Evolutionary conservation across 345 rosid genomes (phyloP).

Genomic region (Linum lewisii): DNA sequence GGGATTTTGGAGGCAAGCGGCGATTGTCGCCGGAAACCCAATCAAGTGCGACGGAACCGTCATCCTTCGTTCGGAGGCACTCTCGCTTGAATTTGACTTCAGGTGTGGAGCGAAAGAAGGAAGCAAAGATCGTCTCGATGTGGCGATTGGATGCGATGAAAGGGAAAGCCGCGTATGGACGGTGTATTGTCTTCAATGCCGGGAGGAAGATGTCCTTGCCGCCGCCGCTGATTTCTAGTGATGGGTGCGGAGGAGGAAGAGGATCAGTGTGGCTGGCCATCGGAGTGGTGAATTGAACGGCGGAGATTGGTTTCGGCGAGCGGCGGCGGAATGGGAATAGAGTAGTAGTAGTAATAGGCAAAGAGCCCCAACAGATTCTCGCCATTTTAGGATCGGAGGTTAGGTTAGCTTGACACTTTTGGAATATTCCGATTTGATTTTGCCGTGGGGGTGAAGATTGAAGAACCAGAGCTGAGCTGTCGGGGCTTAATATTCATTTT

Average conservation of each 20-base stretch:
- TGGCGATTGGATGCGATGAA: slow-evolving; percentile 41
- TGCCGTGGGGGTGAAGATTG: too few species aligned
- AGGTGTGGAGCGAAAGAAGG: slow-evolving; percentile 39
- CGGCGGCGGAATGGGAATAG: background rate
- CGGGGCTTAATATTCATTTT: too few species aligned
- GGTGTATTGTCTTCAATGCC: slow-evolving; percentile 35
- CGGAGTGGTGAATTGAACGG: slow-evolving; percentile 17
- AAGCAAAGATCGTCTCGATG: slow-evolving; percentile 55
- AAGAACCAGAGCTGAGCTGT: too few species aligned
- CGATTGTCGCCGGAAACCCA: slow-evolving; percentile 53
- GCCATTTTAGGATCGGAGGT: slow-evolving; percentile 11
- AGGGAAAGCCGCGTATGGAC: slow-evolving; percentile 51
- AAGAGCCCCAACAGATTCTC: background rate
- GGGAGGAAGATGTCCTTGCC: slow-evolving; percentile 47
- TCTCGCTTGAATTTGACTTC: slow-evolving; percentile 36
- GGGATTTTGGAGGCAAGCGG: slow-evolving; percentile 41
- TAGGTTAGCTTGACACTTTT: background rate
- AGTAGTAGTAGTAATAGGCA: background rate
- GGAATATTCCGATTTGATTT: too few species aligned
- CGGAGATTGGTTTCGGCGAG: slow-evolving; percentile 21
- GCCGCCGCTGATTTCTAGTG: slow-evolving; percentile 72
- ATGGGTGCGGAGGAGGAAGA: slow-evolving; percentile 31
- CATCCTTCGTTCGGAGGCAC: slow-evolving; percentile 46
- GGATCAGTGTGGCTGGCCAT: slow-evolving; percentile 18
- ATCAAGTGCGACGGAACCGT: slow-evolving; percentile 48